Conservation (phyloP, 2,329 filamentous ascomycete species). For the Stromatinia cepivora region DNA sequence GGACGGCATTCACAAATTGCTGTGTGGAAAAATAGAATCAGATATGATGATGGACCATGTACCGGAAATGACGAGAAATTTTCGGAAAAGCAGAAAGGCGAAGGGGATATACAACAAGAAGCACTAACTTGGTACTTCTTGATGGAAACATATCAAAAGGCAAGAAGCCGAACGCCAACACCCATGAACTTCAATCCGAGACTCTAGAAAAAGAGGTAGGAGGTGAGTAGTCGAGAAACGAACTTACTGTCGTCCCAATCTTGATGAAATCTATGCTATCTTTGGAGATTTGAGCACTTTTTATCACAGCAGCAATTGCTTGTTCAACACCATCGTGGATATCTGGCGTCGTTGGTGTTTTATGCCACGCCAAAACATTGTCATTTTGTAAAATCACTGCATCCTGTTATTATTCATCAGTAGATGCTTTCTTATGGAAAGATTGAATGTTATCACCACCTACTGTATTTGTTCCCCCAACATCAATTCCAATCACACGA, state of each 20-base stretch:
- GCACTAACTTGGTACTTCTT: background rate
- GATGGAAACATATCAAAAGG: background rate
- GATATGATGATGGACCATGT: conserved; percentile 1
- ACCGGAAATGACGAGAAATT: background rate
- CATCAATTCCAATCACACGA: conserved; percentile 48
- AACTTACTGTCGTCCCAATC: conserved; percentile 45
- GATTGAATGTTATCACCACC: background rate
- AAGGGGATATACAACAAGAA: background rate
- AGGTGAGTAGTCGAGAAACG: background rate
- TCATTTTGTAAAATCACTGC: conserved; percentile 36
- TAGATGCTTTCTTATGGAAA: background rate
- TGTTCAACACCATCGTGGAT: conserved; percentile 51
- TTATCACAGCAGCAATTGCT: conserved; percentile 48
- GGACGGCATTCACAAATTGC: conserved; percentile 54
- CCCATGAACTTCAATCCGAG: too few species aligned
- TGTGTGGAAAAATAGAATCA: conserved; percentile 13
- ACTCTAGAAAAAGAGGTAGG: background rate
- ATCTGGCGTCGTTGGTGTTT: conserved; percentile 52
- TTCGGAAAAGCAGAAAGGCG: background rate
- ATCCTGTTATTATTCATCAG: conserved; percentile 24
- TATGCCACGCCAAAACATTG: conserved; percentile 46
- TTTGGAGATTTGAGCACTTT: conserved; percentile 43
- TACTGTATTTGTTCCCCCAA: conserved; percentile 59
- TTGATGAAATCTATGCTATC: conserved; percentile 48
- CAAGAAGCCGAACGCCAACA: background rate